Evolutionary conservation across 2,329 filamentous ascomycete species (phyloP).

Genomic region (Sporothrix mexicana): DNA sequence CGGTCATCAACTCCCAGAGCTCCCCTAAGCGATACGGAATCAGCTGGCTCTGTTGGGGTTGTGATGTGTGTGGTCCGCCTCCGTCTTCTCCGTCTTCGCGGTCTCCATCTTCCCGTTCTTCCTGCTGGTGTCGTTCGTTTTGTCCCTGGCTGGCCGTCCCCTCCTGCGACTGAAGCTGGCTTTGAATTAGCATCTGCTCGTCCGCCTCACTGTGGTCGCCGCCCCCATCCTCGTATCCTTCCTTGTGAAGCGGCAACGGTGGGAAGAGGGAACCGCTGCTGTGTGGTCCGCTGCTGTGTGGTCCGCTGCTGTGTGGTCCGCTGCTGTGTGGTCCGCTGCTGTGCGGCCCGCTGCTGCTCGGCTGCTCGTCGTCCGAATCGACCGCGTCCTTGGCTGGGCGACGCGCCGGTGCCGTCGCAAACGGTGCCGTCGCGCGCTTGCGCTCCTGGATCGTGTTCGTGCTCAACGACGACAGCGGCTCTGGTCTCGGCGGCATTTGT

Average conservation of each 20-base stretch:
- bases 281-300: neutral
- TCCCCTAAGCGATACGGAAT: too few species aligned
- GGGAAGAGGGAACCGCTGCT: slow-evolving; percentile 5
- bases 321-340: neutral
- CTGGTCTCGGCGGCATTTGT: neutral
- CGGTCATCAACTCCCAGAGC: neutral
- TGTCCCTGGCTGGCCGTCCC: neutral
- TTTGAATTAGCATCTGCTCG: neutral
- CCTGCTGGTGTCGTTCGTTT: neutral
- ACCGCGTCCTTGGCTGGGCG: neutral
- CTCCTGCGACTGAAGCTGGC: neutral
- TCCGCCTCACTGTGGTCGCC: neutral
- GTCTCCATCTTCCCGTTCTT: neutral
- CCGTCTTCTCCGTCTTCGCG: too few species aligned
- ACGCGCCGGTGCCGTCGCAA: slow-evolving; percentile 17
- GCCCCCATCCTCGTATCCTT: neutral
- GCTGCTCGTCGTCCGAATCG: slow-evolving; percentile 1
- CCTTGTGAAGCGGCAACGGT: neutral
- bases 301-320: neutral
- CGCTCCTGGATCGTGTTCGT: neutral
- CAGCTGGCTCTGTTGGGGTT: too few species aligned
- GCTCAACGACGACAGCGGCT: too few species aligned
- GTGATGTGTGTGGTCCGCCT: neutral
- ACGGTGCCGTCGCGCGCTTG: slow-evolving; percentile 14
- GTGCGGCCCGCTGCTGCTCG: neutral